Evolutionary conservation across 768 basidiomycete species (phyloP).

Genomic region (Mycena metata): DNA sequence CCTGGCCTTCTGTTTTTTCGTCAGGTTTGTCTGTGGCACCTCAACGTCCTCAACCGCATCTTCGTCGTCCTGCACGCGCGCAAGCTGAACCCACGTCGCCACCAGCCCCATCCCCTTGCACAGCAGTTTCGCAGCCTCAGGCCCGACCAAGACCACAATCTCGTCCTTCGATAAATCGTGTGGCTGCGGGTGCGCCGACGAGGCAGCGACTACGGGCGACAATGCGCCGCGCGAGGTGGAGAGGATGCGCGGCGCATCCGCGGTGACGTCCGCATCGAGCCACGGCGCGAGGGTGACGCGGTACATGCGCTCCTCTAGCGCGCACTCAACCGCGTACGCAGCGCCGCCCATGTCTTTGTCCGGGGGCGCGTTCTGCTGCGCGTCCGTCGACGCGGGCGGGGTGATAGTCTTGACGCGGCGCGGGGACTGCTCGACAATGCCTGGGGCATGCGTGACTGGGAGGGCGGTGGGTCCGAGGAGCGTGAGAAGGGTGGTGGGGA

Average conservation of each 20-base stretch:
- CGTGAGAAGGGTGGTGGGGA: neutral
- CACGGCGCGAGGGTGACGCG: slow-evolving; percentile 53
- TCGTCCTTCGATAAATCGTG: slow-evolving; percentile 36
- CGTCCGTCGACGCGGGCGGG: slow-evolving; percentile 43
- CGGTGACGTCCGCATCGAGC: slow-evolving; percentile 52
- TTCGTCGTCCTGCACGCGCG: slow-evolving; percentile 30
- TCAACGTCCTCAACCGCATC: neutral
- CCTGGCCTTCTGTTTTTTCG: neutral
- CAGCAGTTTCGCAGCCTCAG: slow-evolving; percentile 32
- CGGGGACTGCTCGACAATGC: slow-evolving; percentile 75
- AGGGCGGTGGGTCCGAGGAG: slow-evolving; percentile 69
- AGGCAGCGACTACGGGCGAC: slow-evolving; percentile 38
- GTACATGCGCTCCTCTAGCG: slow-evolving; percentile 43
- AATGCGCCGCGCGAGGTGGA: slow-evolving; percentile 48
- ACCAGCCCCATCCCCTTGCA: slow-evolving; percentile 49
- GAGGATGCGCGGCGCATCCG: slow-evolving; percentile 53
- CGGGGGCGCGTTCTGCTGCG: no score
- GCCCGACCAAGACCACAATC: slow-evolving; percentile 47
- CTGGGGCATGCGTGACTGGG: slow-evolving; percentile 73
- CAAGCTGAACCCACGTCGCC: slow-evolving; percentile 53
- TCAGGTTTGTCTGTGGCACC: neutral
- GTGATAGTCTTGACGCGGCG: slow-evolving; percentile 66
- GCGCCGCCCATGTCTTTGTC: slow-evolving; percentile 14
- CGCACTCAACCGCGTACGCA: slow-evolving; percentile 51
- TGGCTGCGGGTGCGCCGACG: slow-evolving; percentile 6